Evolutionary conservation across 768 basidiomycete species (phyloP).

Genomic region (Amyloporia xantha): DNA sequence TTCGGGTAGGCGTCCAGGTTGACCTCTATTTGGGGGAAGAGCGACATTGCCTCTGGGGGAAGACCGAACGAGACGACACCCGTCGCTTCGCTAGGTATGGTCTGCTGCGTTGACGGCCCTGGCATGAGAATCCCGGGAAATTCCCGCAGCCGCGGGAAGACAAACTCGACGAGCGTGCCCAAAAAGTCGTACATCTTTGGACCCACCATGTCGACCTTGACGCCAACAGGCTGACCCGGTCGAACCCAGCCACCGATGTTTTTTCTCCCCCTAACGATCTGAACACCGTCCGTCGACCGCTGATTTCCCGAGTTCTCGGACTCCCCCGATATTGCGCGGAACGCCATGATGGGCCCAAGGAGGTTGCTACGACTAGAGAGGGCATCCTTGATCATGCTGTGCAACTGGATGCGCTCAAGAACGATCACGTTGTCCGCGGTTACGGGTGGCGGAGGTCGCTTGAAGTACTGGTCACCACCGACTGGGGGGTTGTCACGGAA

Average conservation of each 20-base stretch:
- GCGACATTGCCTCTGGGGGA: slow-evolving; percentile 72
- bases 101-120: slow-evolving; percentile 58
- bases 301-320: slow-evolving; percentile 66
- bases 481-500: slow-evolving; percentile 70
- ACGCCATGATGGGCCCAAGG: slow-evolving; percentile 79
- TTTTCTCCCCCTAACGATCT: slow-evolving; percentile 66
- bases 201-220: slow-evolving; percentile 86
- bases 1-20: slow-evolving; percentile 87
- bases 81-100: slow-evolving; percentile 70
- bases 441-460: slow-evolving; percentile 61
- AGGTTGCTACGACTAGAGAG: slow-evolving; percentile 63
- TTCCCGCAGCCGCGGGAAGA: slow-evolving; percentile 89
- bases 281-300: slow-evolving; percentile 65
- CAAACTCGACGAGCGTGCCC: slow-evolving; percentile 83
- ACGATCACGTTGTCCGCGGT: slow-evolving; percentile 61
- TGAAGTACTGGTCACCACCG: slow-evolving; percentile 61
- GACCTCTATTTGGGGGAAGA: slow-evolving; percentile 96
- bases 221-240: slow-evolving; percentile 74
- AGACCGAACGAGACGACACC: slow-evolving; percentile 91
- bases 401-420: slow-evolving; percentile 80
- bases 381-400: slow-evolving; percentile 81
- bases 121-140: slow-evolving; percentile 81
- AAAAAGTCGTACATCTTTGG: slow-evolving; percentile 95
- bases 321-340: slow-evolving; percentile 85
- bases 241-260: slow-evolving; percentile 79